Percentiles rank a stretch among this genome's conserved stretches.
Evolutionary conservation across 1,284 basidiomycete genomes (phyloP).

Genomic region (Golubevia sp.): DNA sequence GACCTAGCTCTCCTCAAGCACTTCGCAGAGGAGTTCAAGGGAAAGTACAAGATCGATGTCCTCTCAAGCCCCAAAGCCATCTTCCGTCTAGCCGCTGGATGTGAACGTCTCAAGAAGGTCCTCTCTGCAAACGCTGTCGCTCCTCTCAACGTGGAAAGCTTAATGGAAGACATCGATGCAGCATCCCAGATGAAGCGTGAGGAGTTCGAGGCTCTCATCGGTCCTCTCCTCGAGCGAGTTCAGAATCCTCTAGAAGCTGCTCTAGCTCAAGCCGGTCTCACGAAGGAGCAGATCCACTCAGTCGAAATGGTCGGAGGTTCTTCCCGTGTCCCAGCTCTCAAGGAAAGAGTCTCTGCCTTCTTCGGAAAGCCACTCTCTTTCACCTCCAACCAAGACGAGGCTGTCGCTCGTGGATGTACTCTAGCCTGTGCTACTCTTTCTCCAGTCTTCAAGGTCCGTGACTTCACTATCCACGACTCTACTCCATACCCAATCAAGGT

Average conservation of each 20-base stretch:
- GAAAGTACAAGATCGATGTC: slow-evolving; percentile 61
- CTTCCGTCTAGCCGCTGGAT: slow-evolving; percentile 57
- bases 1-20: slow-evolving; percentile 58
- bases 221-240: slow-evolving; percentile 47
- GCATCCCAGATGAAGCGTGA: slow-evolving; percentile 58
- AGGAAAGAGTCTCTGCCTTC: slow-evolving; percentile 50
- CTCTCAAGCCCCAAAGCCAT: slow-evolving; percentile 57
- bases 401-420: slow-evolving; percentile 55
- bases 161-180: slow-evolving; percentile 61
- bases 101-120: slow-evolving; percentile 61
- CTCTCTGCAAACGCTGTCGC: slow-evolving; percentile 58
- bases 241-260: slow-evolving; percentile 44
- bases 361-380: slow-evolving; percentile 49
- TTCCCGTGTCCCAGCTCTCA: slow-evolving; percentile 55
- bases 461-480: slow-evolving; percentile 57
- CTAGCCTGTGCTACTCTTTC: slow-evolving; percentile 59
- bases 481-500: slow-evolving; percentile 60
- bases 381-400: slow-evolving; percentile 60
- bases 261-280: slow-evolving; percentile 49
- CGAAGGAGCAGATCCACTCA: slow-evolving; percentile 54
- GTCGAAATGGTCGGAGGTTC: slow-evolving; percentile 59
- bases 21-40: slow-evolving; percentile 60
- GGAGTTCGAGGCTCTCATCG: slow-evolving; percentile 55
- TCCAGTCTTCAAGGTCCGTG: slow-evolving; percentile 59
- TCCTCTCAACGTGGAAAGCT: slow-evolving; percentile 58